Evolutionary conservation across 805 yeast species (phyloP).

Genomic region (Pachysolen tannophilus): DNA sequence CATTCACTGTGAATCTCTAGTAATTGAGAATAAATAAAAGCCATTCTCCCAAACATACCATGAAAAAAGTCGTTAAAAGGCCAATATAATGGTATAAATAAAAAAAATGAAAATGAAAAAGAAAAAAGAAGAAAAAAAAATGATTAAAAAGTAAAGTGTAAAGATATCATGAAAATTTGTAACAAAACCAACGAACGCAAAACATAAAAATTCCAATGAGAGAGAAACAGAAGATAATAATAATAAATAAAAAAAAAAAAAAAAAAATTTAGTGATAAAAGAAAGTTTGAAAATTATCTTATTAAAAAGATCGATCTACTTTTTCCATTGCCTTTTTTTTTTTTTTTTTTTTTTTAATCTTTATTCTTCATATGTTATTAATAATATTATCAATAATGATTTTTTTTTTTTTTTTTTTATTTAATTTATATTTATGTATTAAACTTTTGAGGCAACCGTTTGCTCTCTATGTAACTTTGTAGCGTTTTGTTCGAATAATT

Average conservation of each 20-base stretch:
- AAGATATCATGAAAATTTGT: too few species aligned
- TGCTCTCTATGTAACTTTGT: slow-evolving; percentile 76
- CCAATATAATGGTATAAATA: too few species aligned
- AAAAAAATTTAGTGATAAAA: not conserved
- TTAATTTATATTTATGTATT: slow-evolving; percentile 10
- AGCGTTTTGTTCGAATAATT: slow-evolving; percentile 78
- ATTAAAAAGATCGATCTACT: not conserved
- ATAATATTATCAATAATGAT: too few species aligned
- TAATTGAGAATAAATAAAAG: too few species aligned
- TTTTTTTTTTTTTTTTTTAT: too few species aligned
- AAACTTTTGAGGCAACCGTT: slow-evolving; percentile 69
- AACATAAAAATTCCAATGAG: not conserved
- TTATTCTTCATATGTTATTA: too few species aligned
- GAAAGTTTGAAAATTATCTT: not conserved
- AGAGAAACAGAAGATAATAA: not conserved
- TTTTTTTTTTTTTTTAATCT: too few species aligned
- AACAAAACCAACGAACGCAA: not conserved
- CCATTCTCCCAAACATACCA: too few species aligned
- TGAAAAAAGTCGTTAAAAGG: too few species aligned
- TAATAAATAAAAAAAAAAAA: not conserved
- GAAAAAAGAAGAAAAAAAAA: not conserved
- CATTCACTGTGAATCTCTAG: too few species aligned
- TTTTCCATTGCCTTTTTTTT: not conserved
- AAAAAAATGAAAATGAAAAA: not conserved
- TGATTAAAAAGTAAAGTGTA: too few species aligned